Percentiles rank a stretch among this genome's conserved stretches.
Evolutionary conservation across 2,329 filamentous ascomycete genomes (phyloP).

Genomic region (Plectosphaerella plurivora): DNA sequence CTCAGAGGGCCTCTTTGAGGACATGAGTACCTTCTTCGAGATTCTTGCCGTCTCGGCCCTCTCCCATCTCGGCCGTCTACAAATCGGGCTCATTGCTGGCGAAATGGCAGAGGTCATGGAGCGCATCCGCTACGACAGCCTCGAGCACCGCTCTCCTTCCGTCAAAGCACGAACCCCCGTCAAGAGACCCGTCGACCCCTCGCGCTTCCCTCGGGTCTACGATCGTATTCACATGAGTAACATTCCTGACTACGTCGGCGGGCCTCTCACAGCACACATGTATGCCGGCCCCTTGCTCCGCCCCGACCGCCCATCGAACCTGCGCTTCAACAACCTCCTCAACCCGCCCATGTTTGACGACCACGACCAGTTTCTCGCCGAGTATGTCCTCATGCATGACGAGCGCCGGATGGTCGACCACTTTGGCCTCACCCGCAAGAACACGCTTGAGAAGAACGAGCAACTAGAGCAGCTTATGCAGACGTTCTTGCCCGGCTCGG

Average conservation of each 20-base stretch:
- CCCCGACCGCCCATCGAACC: constrained; percentile 13
- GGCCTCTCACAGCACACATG: constrained; percentile 17
- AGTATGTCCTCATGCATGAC: constrained; percentile 23
- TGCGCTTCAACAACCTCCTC: constrained; percentile 19
- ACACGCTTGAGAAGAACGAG: neutral
- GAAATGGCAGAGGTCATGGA: constrained; percentile 25
- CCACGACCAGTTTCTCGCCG: constrained; percentile 19
- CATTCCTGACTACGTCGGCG: constrained; percentile 24
- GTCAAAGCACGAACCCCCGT: too few species aligned
- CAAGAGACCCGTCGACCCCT: constrained; percentile 8
- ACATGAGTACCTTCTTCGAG: constrained; percentile 5
- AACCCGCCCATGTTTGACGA: constrained; percentile 17
- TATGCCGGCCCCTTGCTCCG: constrained; percentile 17
- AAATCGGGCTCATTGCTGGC: constrained; percentile 19
- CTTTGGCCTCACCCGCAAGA: constrained; percentile 14
- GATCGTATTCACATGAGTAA: constrained; percentile 25
- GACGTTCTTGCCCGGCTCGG: neutral
- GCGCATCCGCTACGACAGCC: constrained; percentile 16
- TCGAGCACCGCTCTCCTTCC: constrained; percentile 12
- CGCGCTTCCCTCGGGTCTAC: constrained; percentile 17
- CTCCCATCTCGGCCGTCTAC: neutral
- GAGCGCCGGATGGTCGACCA: constrained; percentile 15
- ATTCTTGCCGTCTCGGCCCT: neutral
- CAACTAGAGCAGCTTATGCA: neutral
- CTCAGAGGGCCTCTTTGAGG: neutral